Evolutionary conservation across 371 early-diverging fungal species (phyloP), one percentile per base, ranked within the genome.

Genomic region (Mucor circinelloides): DNA sequence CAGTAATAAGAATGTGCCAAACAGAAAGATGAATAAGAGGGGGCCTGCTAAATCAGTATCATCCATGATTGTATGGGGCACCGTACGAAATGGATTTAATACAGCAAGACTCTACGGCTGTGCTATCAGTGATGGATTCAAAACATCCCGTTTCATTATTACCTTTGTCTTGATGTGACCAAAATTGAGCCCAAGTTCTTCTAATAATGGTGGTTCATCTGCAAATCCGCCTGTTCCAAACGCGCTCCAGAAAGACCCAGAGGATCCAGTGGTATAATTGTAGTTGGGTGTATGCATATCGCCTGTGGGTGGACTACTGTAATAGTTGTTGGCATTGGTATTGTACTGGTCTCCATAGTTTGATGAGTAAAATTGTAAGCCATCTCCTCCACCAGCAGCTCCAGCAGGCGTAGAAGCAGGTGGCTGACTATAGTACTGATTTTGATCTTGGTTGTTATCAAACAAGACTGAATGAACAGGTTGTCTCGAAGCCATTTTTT

Each of bases 21-120:
- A 93, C 42, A 93, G 80, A 31, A 97, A 83, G 64, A 93, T 91
- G 70, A 97, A 97, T 25, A 97, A 67, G 38, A 97, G 75, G 34
- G 99, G 99, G 0, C 99, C 99, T 6, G 95, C 95, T 72, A 98
- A 84, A 77, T 98, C 99, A 5, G 97, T 87, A 73, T 98, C 95
- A 60, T 93, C 94, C 91, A 97, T 95, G 63, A 98, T 94, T 48
- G 95, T 83, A 31, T 89, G 87, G 65, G 96, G 95, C n/a, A 96
- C 88, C 13, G 87, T 86, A 58, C 89, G 85, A 62, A 97, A 88
- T 6, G 97, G 97, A 75, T 97, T 96, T 62, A 98, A 82, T 2
- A 96, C 98, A 2, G 94, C 84, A 58, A 96, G 73, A 17, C 93
- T 91, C 88, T 91, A 67, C 23, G 13, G 0, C n/a, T 25, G 27